Conservation (phyloP, 345 rosid genomes). For the Mallotus nudiflorus region DNA sequence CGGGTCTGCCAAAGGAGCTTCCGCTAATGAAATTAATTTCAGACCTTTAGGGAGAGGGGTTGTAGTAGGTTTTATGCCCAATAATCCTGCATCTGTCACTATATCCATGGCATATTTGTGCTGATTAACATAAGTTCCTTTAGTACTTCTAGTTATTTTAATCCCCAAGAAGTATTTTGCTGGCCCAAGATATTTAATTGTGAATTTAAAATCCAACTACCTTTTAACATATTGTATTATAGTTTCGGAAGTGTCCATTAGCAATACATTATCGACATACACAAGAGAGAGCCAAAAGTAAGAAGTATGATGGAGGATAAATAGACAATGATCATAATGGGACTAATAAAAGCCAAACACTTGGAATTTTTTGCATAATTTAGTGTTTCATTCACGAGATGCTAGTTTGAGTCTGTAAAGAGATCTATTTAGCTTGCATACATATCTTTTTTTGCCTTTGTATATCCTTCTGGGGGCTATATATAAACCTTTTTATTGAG, state of each 20-base stretch:
- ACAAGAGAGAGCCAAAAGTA: background rate
- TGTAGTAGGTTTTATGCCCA: background rate
- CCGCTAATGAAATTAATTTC: background rate
- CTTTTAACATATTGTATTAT: too few species aligned
- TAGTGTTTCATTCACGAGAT: background rate
- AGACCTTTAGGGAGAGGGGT: background rate
- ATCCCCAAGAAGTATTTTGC: background rate
- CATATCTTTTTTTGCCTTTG: background rate
- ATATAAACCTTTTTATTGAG: background rate
- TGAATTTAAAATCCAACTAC: too few species aligned
- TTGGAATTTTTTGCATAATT: background rate
- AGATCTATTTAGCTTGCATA: background rate
- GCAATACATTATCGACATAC: background rate
- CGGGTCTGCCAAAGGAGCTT: background rate
- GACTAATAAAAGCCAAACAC: background rate
- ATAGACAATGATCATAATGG: background rate
- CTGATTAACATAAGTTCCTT: background rate
- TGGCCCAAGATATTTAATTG: background rate
- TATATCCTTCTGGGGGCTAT: background rate
- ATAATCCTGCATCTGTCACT: background rate
- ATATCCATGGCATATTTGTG: background rate
- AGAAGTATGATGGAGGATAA: background rate
- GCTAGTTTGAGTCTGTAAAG: background rate
- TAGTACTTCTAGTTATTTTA: background rate
- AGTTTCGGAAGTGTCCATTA: background rate